These are phyloP conservation scores for Coemansia sp. DNA, from an alignment of 192 early-diverging fungal species.

Conservation along the genomic window DNA sequence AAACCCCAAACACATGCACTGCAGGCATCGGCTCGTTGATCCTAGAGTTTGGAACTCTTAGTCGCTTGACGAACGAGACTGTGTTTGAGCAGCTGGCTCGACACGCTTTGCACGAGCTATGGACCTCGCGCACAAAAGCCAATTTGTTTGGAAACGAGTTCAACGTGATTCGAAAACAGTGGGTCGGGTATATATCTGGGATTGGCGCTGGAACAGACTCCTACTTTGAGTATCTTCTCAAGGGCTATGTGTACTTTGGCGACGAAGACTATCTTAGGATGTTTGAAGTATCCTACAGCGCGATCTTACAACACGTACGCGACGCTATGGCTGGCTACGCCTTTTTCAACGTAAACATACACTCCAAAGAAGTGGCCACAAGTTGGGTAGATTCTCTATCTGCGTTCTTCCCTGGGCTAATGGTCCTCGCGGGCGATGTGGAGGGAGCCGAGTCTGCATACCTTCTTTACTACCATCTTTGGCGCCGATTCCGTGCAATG, in stretches of 20 bases:
- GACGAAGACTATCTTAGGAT: constrained; percentile 71
- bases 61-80: constrained; percentile 76
- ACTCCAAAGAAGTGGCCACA: constrained; percentile 61
- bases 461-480: constrained; percentile 82
- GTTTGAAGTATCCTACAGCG: constrained; percentile 74
- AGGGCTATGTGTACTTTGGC: constrained; percentile 86
- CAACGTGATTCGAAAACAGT: constrained; percentile 66
- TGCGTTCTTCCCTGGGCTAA: constrained; percentile 90
- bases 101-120: constrained; percentile 72
- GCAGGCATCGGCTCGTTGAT: constrained; percentile 91
- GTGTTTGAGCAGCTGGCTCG: constrained; percentile 73
- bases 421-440: constrained; percentile 87
- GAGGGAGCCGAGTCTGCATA: constrained; percentile 81
- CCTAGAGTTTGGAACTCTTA: constrained; percentile 90
- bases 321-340: constrained; percentile 72
- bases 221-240: constrained; percentile 90
- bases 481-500: constrained; percentile 79
- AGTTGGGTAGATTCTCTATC: constrained; percentile 87
- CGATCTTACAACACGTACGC: constrained; percentile 62
- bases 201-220: constrained; percentile 93
- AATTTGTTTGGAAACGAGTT: constrained; percentile 86
- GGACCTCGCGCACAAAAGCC: constrained; percentile 71
- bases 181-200: constrained; percentile 66
- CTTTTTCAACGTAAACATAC: constrained; percentile 87
- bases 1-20: constrained; percentile 74